Conservation (phyloP, 768 basidiomycete species). For the Pholiota conissans region DNA sequence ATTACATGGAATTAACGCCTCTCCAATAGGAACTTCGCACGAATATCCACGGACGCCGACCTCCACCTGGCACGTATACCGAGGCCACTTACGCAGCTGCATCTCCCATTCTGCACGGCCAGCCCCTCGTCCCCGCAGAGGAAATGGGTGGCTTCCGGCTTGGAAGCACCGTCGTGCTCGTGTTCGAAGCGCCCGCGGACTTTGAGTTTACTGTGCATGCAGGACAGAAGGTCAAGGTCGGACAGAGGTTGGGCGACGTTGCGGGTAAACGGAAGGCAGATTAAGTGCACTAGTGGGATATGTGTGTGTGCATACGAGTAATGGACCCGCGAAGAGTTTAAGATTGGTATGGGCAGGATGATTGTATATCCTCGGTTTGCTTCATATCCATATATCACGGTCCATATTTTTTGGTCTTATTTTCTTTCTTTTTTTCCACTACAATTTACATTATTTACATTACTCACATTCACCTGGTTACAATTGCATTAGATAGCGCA, state of each 20-base stretch:
- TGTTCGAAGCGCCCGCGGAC: conserved; percentile 88
- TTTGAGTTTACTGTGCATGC: conserved; percentile 78
- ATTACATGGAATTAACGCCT: no score
- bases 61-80: conserved; percentile 82
- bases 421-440: background rate
- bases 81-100: conserved; percentile 92
- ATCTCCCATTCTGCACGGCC: conserved; percentile 80
- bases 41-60: conserved; percentile 73
- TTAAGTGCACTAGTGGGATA: background rate
- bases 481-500: background rate
- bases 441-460: background rate
- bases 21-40: conserved; percentile 75
- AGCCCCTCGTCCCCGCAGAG: conserved; percentile 83
- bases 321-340: background rate
- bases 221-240: conserved; percentile 87
- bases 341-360: background rate
- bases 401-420: background rate
- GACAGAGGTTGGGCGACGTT: conserved; percentile 75
- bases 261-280: background rate
- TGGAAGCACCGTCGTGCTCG: conserved; percentile 93
- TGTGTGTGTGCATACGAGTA: no score
- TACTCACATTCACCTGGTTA: background rate
- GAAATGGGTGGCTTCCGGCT: conserved; percentile 98
- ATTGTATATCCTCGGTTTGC: background rate
- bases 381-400: background rate